These are phyloP conservation scores for Manihot esculenta DNA, from an alignment of 441 rosid genomes.

Conservation along the genomic window DNA sequence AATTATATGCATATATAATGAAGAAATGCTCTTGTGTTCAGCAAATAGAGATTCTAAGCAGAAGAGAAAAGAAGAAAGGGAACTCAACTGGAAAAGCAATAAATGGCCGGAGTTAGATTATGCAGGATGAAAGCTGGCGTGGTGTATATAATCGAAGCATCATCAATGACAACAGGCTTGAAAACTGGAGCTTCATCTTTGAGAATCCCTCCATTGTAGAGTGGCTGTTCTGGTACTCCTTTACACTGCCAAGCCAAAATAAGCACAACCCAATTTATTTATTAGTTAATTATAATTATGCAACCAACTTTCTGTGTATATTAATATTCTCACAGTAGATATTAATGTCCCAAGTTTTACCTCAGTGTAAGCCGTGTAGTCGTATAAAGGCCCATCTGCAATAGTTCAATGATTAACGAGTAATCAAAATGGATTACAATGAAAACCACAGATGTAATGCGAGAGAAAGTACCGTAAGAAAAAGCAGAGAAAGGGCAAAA, in stretches of 20 bases:
- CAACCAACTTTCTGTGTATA: too few species aligned
- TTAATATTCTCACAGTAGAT: too few species aligned
- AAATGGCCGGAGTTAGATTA: constrained; percentile 53
- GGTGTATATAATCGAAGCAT: constrained; percentile 20
- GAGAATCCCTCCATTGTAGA: constrained; percentile 75
- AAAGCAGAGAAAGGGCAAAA: constrained; percentile 26
- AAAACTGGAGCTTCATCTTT: constrained; percentile 25
- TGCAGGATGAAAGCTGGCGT: constrained; percentile 53
- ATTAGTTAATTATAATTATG: background rate
- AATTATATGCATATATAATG: too few species aligned
- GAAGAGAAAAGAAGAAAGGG: background rate
- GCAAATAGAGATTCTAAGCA: too few species aligned
- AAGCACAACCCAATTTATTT: background rate
- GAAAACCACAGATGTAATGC: background rate
- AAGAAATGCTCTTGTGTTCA: too few species aligned
- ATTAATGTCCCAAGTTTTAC: constrained; percentile 27
- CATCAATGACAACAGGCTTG: constrained; percentile 1
- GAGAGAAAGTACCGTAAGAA: constrained; percentile 36
- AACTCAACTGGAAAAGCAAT: constrained; percentile 72
- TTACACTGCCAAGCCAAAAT: constrained; percentile 52
- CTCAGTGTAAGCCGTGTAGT: constrained; percentile 65
- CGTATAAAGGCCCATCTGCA: constrained; percentile 61
- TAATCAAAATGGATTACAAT: constrained; percentile 6
- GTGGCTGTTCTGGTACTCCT: constrained; percentile 52
- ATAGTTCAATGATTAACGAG: background rate